Evolutionary conservation across 305 asterid species (phyloP), one percentile per base, ranked within the genome.

Genomic region (Fraxinus ornus): DNA sequence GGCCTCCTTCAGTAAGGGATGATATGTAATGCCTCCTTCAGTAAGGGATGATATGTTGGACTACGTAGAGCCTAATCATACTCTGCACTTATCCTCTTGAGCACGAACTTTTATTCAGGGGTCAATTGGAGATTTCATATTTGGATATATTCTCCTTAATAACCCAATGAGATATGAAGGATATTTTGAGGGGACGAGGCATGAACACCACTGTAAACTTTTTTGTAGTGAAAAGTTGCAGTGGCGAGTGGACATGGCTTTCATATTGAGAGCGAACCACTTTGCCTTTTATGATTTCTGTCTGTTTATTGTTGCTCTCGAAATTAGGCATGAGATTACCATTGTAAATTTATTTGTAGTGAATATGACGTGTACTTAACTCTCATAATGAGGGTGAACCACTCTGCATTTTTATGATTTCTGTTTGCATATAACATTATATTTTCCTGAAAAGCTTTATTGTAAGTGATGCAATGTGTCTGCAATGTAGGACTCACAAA

Each of bases 401-500:
- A 44, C 55, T 10, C 22, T 19, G 68, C 28, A 19, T 57, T 57
- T 60, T 60, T 7, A 60, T 19, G 28, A 21, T 60, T 60, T 6
- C 10, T 60, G 70, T 60, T 60, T 60, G 70, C 30, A 19, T 60
- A 21, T 7, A 64, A 64, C 35, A 64, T 24, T 0, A 24, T 60
- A 60, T 64, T 64, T 64, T 60, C 30, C 28, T 64, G 73, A 2
- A 64, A 64, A 10, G 5, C 73, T 22, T 26, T 64, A 24, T 22
- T 22, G 35, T 26, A 22, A 21, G 15, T 21, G 30, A 22, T 24
- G 73, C 73, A 64, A 24, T 1, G 17, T 17, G 0, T 64, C 7
- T 64, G 10, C 9, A 55, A n/a, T 73, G 32, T 70, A 93, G 97
- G 94, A 84, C 76, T 93, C 97, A 1, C 82, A 83, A 21, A 91